phyloP scores from a whole-genome alignment of 1,139 yeast genomes.

The Diutina ranongensis region DNA sequence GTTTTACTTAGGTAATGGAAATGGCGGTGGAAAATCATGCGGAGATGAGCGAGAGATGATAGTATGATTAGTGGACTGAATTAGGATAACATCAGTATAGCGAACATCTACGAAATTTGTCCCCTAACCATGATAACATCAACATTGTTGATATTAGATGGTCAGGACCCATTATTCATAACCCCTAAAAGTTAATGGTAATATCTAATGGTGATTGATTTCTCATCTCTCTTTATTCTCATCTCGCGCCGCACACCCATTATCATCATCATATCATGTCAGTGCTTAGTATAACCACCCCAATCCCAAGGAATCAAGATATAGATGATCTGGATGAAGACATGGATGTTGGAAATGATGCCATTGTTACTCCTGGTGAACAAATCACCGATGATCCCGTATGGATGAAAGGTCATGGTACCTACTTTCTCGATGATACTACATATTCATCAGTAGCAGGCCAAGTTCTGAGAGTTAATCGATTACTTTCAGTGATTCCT shows the following conservation, averaged over 20 bases:
- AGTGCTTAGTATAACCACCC: constrained; percentile 29
- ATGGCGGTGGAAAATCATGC: constrained; percentile 5
- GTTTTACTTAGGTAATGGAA: constrained; percentile 12
- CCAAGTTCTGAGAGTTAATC: constrained; percentile 56
- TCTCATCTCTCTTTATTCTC: too few relatives aligned
- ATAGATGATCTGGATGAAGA: constrained; percentile 11
- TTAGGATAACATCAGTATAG: too few relatives aligned
- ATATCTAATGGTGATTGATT: too few relatives aligned
- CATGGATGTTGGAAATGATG: constrained; percentile 7
- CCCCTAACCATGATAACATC: too few relatives aligned
- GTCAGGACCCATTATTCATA: too few relatives aligned
- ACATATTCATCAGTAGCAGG: constrained; percentile 95
- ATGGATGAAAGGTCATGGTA: constrained; percentile 99
- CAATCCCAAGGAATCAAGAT: constrained; percentile 16
- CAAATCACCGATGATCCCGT: constrained; percentile 87
- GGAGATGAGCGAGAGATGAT: background rate
- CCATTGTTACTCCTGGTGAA: constrained; percentile 91
- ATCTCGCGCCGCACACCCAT: background rate
- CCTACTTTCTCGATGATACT: constrained; percentile 58
- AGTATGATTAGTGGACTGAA: background rate
- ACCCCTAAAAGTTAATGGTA: too few relatives aligned
- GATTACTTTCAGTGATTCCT: constrained; percentile 52
- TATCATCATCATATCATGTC: constrained; percentile 1
- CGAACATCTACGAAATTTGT: too few relatives aligned
- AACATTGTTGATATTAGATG: too few relatives aligned